Conservation (phyloP, 345 rosid species). For the Luvunga scandens region DNA sequence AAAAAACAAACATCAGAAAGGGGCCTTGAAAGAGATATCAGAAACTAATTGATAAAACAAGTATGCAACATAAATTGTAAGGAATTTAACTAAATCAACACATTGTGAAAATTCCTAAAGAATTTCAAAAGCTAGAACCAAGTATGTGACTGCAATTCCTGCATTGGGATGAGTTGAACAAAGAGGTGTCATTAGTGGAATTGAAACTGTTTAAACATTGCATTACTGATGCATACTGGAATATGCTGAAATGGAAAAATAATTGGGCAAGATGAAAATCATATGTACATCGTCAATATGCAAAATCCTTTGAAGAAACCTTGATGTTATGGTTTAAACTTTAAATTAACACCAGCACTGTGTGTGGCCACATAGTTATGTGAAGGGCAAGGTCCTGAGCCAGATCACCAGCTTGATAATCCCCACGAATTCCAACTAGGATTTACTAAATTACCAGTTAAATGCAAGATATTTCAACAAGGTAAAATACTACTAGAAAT, state of each 20-base stretch:
- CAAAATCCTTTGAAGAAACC: not conserved
- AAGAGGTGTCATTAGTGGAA: not conserved
- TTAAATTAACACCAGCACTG: not conserved
- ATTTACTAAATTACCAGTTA: not conserved
- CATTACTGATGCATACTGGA: not conserved
- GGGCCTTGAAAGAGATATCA: not conserved
- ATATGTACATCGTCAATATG: not conserved
- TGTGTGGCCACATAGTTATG: not conserved
- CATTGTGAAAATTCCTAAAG: not conserved
- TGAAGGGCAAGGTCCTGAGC: not conserved
- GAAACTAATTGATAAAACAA: not conserved
- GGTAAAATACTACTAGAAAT: slow-evolving; percentile 2
- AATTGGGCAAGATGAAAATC: not conserved
- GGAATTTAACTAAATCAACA: not conserved
- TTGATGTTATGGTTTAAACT: not conserved
- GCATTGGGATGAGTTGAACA: too few species aligned
- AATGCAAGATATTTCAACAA: slow-evolving; percentile 7
- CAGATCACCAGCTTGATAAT: not conserved
- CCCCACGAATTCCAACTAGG: not conserved
- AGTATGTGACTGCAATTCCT: not conserved
- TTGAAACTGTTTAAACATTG: not conserved
- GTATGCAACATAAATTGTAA: not conserved
- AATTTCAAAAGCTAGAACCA: not conserved
- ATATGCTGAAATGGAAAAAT: not conserved
- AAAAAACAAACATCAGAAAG: not conserved